Evolutionary conservation across 75 land plant genomes (phyloP).

Genomic region (Selaginella tamariscina): DNA sequence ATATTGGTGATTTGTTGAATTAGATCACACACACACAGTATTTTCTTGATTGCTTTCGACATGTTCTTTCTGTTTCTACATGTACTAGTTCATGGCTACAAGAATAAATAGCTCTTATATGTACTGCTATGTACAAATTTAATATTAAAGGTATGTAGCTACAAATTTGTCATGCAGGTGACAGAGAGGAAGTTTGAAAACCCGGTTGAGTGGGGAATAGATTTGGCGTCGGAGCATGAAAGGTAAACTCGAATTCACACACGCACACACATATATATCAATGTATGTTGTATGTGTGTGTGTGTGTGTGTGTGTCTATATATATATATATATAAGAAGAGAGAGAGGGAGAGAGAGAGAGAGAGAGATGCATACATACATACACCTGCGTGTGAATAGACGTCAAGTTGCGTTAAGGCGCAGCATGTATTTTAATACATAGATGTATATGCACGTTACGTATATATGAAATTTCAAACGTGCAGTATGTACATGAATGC

Average conservation of each 20-base stretch:
- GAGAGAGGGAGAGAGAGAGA: no score
- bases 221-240: slow-evolving; percentile 40
- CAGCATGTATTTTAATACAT: neutral
- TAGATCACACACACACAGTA: neutral
- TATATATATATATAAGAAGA: no score
- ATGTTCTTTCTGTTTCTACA: slow-evolving; percentile 4
- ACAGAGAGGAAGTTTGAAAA: slow-evolving; percentile 29
- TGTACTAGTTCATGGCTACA: neutral
- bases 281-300: no score
- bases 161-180: slow-evolving; percentile 24
- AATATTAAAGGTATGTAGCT: neutral
- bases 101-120: neutral
- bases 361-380: no score
- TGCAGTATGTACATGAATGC: no score
- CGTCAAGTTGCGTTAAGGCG: neutral
- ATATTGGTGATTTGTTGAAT: neutral
- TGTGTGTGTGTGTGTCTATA: no score
- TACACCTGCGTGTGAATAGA: no score
- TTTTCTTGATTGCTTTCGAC: no score
- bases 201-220: slow-evolving; percentile 37
- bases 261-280: no score
- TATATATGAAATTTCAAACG: neutral
- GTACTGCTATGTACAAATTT: neutral
- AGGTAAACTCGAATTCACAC: slow-evolving; percentile 27
- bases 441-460: neutral